Evolutionary conservation across 73 alveolate genomes (phyloP), one percentile per base, ranked within the genome.

Genomic region (Paramecium sexaurelia): DNA sequence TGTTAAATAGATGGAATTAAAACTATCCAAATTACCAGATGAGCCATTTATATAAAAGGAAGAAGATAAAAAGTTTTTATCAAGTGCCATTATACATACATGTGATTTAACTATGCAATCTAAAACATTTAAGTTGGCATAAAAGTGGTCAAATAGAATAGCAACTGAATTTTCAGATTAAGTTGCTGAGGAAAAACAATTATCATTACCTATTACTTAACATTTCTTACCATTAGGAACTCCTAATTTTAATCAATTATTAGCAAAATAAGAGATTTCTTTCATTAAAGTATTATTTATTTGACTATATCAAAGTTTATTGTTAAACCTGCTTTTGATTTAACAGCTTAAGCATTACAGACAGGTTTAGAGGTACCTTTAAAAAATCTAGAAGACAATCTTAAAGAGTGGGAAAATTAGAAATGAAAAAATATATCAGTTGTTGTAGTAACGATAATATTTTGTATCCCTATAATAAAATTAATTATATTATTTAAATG

Each of bases 81-180:
- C 94, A 13, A 84, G 94, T 26, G 87, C 94, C 5, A 88, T 88
- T 26, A 47, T 88, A n/a, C 94, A 88, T 26, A 88, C 94, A 13
- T 88, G 91, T 22, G 94, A 88, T 69, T 69, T 88, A 15, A 78
- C 90, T 9, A 40, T 32, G 40, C 22, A 37, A 45, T 41, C 90
- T 17, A 78, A 78, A 33, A 40, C 40, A 22, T 78, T 39, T 47
- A 37, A 32, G 19, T 19, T 78, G 32, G 90, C 90, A 24, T 17
- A 78, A 7, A 78, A 78, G 20, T 78, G 90, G 90, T 78, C 90
- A n/a, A 37, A 41, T 39, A 20, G 73, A 3, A 78, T 78, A 2
- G 68, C 68, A 22, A 40, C 43, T 22, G 90, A 78, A 33, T 78
- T 78, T 22, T 78, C 90, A 15, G 40, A 43, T 41, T 61, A 78